These are phyloP conservation scores for Zoysia japonica DNA, from an alignment of 176 grass and related monocot genomes.

Conservation along the genomic window DNA sequence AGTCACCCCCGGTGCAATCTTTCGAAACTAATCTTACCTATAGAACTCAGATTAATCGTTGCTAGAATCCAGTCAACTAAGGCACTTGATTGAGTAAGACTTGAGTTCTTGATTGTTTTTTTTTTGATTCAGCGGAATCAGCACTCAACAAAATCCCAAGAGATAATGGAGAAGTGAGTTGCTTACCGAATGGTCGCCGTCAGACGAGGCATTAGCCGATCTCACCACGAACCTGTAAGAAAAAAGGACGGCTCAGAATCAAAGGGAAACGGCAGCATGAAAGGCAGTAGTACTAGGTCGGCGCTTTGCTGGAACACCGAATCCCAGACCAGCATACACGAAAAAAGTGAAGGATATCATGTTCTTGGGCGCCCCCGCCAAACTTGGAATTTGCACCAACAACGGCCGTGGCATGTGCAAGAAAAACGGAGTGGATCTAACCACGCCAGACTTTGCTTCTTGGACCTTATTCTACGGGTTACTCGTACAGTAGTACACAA, in stretches of 20 bases:
- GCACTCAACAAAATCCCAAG: background rate
- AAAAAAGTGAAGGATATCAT: background rate
- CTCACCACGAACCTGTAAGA: conserved; percentile 58
- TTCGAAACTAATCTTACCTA: background rate
- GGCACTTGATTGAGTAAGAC: background rate
- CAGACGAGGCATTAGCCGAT: conserved; percentile 55
- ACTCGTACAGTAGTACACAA: too few relatives aligned
- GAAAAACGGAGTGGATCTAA: background rate
- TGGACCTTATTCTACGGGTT: background rate
- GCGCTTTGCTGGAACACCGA: background rate
- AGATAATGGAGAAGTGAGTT: background rate
- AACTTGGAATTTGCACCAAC: background rate
- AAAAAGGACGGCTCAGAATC: background rate
- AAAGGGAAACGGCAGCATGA: background rate
- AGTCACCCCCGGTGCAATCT: background rate
- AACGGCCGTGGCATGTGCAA: background rate
- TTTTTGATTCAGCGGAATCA: background rate
- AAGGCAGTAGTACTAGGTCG: conserved; percentile 11
- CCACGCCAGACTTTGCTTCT: background rate
- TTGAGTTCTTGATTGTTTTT: background rate
- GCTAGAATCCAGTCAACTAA: background rate
- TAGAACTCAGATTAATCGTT: background rate
- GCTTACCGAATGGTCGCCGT: conserved; percentile 51
- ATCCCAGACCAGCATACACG: background rate
- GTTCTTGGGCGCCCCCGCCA: background rate